Conservation (phyloP, 306 rosid species). For the apple (Malus domestica) region DNA sequence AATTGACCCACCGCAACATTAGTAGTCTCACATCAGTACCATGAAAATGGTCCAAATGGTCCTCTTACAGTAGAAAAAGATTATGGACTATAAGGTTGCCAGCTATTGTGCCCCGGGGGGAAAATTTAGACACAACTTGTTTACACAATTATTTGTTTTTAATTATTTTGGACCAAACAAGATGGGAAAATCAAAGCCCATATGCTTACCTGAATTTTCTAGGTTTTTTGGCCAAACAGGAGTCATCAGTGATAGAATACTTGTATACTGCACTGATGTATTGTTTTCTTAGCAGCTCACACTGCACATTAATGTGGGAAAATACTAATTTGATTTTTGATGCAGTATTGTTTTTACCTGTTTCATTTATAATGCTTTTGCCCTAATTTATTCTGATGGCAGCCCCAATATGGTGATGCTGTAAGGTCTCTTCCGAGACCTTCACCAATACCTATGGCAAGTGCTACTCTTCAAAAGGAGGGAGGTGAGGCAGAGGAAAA, state of each 20-base stretch:
- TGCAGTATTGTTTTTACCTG: neutral
- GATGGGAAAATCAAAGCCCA: neutral
- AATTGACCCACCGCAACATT: neutral
- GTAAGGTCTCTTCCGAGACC: slow-evolving; percentile 72
- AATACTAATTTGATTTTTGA: neutral
- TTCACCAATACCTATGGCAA: slow-evolving; percentile 41
- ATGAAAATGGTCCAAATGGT: neutral
- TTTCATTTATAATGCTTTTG: neutral
- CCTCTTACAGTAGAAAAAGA: neutral
- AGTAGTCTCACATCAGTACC: neutral
- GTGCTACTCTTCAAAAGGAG: slow-evolving; percentile 30
- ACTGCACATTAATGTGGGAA: neutral
- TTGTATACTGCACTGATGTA: neutral
- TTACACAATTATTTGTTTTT: too few species aligned
- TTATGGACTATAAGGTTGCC: neutral
- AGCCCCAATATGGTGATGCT: slow-evolving; percentile 53
- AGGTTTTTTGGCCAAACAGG: neutral
- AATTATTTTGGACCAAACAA: neutral
- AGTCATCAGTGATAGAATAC: neutral
- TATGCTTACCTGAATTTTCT: neutral
- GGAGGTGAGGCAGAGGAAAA: slow-evolving; percentile 39
- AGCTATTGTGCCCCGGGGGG: neutral
- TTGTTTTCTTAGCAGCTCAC: neutral
- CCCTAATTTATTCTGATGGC: slow-evolving; percentile 17
- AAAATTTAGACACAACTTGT: neutral